These are phyloP conservation scores for Streptanthus diversifolius DNA, from an alignment of 345 rosid species.

Conservation along the genomic window DNA sequence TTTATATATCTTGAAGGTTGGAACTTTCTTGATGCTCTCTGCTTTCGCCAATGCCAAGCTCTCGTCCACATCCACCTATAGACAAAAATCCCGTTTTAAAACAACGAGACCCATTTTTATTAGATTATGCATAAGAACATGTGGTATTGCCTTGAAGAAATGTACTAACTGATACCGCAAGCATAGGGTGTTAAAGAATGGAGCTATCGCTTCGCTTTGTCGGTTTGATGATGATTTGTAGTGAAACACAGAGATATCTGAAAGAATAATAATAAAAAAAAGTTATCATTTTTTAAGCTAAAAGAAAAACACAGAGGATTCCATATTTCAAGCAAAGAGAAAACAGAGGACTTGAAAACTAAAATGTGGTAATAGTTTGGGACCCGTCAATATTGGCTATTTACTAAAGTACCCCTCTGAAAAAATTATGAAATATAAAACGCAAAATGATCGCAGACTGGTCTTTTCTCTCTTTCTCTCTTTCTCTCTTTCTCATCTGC, in stretches of 20 bases:
- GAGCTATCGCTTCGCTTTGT: slow-evolving; percentile 29
- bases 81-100: neutral
- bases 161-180: slow-evolving; percentile 35
- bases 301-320: too few relatives aligned
- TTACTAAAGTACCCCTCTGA: too few relatives aligned
- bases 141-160: slow-evolving; percentile 33
- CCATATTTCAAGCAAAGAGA: neutral
- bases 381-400: too few relatives aligned
- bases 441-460: too few relatives aligned
- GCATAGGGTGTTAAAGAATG: slow-evolving; percentile 34
- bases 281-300: too few relatives aligned
- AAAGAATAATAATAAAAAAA: neutral
- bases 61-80: slow-evolving; percentile 69
- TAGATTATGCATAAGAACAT: slow-evolving; percentile 32
- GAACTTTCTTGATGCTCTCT: slow-evolving; percentile 63
- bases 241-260: slow-evolving; percentile 43
- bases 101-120: neutral
- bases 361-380: too few relatives aligned
- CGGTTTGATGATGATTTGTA: slow-evolving; percentile 35
- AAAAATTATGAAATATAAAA: too few relatives aligned
- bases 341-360: slow-evolving; percentile 13
- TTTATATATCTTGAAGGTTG: slow-evolving; percentile 76
- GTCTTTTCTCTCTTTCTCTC: too few relatives aligned
- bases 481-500: neutral
- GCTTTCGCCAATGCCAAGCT: slow-evolving; percentile 54